These are phyloP conservation scores for Colletotrichum musae DNA, from an alignment of 2,329 filamentous ascomycete species.

Conservation along the genomic window DNA sequence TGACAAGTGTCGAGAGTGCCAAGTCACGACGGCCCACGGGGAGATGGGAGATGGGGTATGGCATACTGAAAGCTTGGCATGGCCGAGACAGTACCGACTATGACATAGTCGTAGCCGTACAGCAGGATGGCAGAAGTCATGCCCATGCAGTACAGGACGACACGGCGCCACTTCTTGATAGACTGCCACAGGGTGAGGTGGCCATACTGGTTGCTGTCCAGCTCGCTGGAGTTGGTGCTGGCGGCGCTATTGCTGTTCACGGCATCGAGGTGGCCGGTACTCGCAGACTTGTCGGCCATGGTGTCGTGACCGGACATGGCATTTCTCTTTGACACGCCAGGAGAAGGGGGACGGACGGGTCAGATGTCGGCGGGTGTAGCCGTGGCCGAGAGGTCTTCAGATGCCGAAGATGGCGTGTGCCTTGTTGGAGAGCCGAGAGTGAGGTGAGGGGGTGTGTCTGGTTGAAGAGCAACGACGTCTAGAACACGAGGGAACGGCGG, in stretches of 20 bases:
- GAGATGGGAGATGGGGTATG: background rate
- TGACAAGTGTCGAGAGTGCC: no score
- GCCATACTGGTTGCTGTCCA: slow-evolving; percentile 36
- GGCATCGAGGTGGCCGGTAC: slow-evolving; percentile 8
- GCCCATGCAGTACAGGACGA: slow-evolving; percentile 47
- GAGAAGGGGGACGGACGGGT: background rate
- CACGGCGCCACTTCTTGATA: slow-evolving; percentile 45
- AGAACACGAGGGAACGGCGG: slow-evolving; percentile 17
- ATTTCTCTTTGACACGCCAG: slow-evolving; percentile 14
- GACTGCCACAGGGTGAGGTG: slow-evolving; percentile 45
- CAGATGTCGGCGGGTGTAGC: background rate
- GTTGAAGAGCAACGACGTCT: slow-evolving; percentile 7
- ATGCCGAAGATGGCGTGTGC: slow-evolving; percentile 6
- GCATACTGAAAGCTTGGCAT: slow-evolving; percentile 49
- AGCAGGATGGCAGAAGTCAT: slow-evolving; percentile 46
- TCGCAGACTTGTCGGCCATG: slow-evolving; percentile 30
- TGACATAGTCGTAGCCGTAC: slow-evolving; percentile 49
- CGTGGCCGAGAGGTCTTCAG: background rate
- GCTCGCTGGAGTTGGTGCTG: slow-evolving; percentile 17
- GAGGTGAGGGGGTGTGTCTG: slow-evolving; percentile 18
- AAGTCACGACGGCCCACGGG: no score
- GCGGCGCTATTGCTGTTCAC: slow-evolving; percentile 31
- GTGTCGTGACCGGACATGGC: slow-evolving; percentile 17
- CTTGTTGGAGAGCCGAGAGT: background rate
- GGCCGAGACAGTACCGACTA: slow-evolving; percentile 50